phyloP scores from a whole-genome alignment of 352 stramenopile genomes.

The Ochromonadaceae sp. region DNA sequence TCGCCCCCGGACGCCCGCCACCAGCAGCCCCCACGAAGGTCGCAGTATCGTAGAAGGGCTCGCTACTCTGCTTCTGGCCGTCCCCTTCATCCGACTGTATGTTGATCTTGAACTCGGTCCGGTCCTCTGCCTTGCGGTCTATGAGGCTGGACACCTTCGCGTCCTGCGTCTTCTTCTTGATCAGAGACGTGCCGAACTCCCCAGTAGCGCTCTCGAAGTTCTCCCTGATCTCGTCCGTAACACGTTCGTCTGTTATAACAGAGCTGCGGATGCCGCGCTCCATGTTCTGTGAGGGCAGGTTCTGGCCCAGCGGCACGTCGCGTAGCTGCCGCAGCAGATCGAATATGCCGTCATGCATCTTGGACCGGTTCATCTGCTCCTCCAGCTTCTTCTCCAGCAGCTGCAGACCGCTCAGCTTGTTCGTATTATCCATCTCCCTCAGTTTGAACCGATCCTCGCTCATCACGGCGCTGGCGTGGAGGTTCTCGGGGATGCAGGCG shows the following conservation, averaged over 20 bases:
- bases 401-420: background rate
- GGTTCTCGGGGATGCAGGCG: background rate
- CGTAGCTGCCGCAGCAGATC: background rate
- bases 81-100: no score
- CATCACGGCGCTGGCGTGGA: background rate
- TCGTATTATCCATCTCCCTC: background rate
- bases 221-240: background rate
- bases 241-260: background rate
- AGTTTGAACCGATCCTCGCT: background rate
- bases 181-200: no score
- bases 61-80: no score
- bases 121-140: no score
- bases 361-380: background rate
- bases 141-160: no score
- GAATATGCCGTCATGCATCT: background rate
- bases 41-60: no score
- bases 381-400: background rate
- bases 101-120: no score
- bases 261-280: background rate
- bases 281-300: conserved; percentile 15
- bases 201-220: no score
- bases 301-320: background rate
- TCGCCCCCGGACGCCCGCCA: no score
- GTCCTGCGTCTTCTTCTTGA: no score
- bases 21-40: no score